A percentile compares a stretch with the other conserved stretches of the same genome.
Conservation (phyloP, 2,329 filamentous ascomycete genomes). For the Myriosclerotinia scirpicola region DNA sequence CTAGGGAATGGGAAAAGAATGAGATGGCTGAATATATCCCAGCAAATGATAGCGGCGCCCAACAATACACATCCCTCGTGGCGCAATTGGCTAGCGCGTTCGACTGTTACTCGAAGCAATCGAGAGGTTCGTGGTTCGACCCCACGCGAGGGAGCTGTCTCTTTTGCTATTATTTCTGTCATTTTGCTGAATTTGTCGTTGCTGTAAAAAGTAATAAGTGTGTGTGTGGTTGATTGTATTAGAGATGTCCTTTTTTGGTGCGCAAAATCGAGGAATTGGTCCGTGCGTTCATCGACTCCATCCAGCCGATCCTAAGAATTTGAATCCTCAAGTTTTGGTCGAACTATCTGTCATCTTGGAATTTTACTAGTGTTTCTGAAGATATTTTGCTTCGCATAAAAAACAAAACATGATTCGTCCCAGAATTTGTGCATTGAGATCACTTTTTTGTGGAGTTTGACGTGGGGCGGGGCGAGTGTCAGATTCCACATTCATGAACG, state of each 20-base stretch:
- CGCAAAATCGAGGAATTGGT: too few species aligned
- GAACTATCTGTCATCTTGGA: neutral
- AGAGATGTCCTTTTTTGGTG: too few species aligned
- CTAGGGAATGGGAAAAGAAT: neutral
- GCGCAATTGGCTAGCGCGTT: constrained; percentile 1
- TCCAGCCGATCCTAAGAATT: too few species aligned
- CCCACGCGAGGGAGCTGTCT: neutral
- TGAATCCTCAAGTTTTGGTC: neutral
- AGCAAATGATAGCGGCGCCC: neutral
- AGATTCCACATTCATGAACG: neutral
- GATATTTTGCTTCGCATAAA: neutral
- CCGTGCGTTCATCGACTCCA: too few species aligned
- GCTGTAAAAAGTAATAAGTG: too few species aligned
- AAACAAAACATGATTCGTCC: neutral
- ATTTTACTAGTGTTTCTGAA: neutral
- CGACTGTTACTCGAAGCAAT: neutral
- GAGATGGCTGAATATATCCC: neutral
- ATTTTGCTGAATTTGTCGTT: too few species aligned
- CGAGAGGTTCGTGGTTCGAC: neutral
- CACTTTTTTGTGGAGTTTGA: neutral
- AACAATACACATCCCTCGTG: neutral
- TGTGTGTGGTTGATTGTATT: too few species aligned
- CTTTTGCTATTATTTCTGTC: neutral
- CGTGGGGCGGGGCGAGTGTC: neutral
- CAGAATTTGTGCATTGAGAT: neutral